Evolutionary conservation across 116 monocot species (phyloP).

Genomic region (Zostera marina): DNA sequence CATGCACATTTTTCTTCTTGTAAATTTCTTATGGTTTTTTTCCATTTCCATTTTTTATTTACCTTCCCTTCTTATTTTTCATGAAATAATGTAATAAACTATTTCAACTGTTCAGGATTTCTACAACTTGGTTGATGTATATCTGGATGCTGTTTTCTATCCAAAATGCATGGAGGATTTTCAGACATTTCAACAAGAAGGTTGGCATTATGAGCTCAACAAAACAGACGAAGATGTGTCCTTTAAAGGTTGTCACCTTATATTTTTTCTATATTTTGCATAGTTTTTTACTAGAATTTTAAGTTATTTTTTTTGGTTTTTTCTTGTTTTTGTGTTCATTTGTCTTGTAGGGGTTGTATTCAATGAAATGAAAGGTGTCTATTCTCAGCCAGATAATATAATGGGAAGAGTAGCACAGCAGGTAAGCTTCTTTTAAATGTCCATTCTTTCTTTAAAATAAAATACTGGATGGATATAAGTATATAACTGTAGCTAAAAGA

Average conservation of each 20-base stretch:
- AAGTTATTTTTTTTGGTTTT: neutral
- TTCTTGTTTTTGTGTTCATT: neutral
- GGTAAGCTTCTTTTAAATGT: conserved; percentile 19
- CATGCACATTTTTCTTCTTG: neutral
- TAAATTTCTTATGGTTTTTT: neutral
- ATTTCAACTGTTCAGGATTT: conserved; percentile 55
- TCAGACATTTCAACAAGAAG: conserved; percentile 97
- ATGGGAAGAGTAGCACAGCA: conserved; percentile 59
- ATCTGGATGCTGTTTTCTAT: conserved; percentile 94
- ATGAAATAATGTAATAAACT: neutral
- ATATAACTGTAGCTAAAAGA: too few relatives aligned
- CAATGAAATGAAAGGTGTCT: conserved; percentile 99
- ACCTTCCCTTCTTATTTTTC: neutral
- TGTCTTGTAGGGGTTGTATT: conserved; percentile 85
- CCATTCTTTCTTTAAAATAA: too few relatives aligned
- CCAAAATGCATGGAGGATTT: conserved; percentile 90
- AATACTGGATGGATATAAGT: too few relatives aligned
- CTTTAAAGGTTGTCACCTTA: conserved; percentile 49
- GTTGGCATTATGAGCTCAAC: conserved; percentile 98
- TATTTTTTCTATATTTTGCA: neutral
- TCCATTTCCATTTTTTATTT: neutral
- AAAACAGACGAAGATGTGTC: conserved; percentile 78
- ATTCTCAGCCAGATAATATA: conserved; percentile 97
- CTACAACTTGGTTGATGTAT: conserved; percentile 98
- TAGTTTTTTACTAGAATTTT: neutral